These are phyloP conservation scores for Collybiopsis luxurians DNA, from an alignment of 768 basidiomycete species.

Conservation along the genomic window DNA sequence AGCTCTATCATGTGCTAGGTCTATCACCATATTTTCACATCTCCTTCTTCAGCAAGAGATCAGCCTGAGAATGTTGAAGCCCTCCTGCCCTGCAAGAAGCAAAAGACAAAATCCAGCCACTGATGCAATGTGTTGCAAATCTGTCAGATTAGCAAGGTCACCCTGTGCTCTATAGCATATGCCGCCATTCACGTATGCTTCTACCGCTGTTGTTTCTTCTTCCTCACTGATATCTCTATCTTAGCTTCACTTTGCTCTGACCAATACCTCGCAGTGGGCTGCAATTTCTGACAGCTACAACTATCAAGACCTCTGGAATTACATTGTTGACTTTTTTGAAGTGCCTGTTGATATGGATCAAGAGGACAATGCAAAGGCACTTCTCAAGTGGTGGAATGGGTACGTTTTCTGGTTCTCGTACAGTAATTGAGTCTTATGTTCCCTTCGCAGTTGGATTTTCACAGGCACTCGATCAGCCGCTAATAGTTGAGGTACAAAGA, in stretches of 20 bases:
- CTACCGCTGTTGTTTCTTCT: neutral
- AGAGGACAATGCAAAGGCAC: neutral
- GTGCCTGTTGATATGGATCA: neutral
- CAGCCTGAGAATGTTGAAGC: neutral
- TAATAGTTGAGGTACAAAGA: neutral
- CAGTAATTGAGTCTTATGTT: no score
- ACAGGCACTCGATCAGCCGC: neutral
- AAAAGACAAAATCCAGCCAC: neutral
- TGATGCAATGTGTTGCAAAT: neutral
- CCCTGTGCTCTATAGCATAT: neutral
- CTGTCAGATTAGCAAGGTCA: neutral
- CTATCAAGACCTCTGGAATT: slow-evolving; percentile 1
- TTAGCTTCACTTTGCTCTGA: neutral
- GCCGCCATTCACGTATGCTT: neutral
- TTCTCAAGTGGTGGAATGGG: slow-evolving; percentile 2
- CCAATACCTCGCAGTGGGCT: neutral
- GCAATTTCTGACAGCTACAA: neutral
- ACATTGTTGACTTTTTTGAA: neutral
- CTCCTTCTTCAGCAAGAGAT: neutral
- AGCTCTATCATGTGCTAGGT: no score
- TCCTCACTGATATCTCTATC: neutral
- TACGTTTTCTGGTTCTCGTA: neutral
- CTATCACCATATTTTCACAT: neutral
- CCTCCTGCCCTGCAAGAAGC: neutral
- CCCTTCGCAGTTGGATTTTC: neutral